phyloP scores from a whole-genome alignment of 306 rosid species.

The Pterocarpus santalinus region DNA sequence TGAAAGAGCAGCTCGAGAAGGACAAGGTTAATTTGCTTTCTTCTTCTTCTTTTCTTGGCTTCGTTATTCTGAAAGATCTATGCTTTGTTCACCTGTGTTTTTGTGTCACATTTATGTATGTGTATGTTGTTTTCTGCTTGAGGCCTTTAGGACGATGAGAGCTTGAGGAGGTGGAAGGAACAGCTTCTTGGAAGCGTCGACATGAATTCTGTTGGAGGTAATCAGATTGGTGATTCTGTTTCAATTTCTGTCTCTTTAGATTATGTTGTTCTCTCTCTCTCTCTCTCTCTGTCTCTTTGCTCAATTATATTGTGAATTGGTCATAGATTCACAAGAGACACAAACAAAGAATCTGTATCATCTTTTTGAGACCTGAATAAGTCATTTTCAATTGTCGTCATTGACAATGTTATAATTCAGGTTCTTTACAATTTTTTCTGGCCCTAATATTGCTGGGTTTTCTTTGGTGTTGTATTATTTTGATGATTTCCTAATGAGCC shows the following conservation, averaged over 20 bases:
- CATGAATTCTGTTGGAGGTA: conserved; percentile 84
- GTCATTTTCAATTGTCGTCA: neutral
- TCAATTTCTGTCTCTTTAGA: conserved; percentile 5
- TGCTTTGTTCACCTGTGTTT: neutral
- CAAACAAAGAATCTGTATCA: neutral
- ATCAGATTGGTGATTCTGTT: neutral
- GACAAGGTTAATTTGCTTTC: conserved; percentile 69
- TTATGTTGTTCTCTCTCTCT: neutral
- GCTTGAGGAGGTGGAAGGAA: conserved; percentile 95
- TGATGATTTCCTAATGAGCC: neutral
- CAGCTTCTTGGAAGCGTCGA: conserved; percentile 93
- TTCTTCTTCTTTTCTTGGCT: neutral
- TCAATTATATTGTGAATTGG: neutral
- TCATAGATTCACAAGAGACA: neutral
- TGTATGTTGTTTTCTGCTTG: conserved; percentile 35
- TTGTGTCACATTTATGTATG: neutral
- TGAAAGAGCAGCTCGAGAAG: conserved; percentile 87
- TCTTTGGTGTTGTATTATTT: neutral
- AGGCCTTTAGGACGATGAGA: conserved; percentile 81
- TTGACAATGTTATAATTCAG: neutral
- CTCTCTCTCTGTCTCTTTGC: neutral
- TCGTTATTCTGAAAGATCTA: neutral
- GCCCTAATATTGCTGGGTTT: neutral
- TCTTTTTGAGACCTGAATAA: neutral
- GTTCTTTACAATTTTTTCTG: neutral